phyloP scores from a whole-genome alignment of 257 asterid species.

The Capsicum pubescens region DNA sequence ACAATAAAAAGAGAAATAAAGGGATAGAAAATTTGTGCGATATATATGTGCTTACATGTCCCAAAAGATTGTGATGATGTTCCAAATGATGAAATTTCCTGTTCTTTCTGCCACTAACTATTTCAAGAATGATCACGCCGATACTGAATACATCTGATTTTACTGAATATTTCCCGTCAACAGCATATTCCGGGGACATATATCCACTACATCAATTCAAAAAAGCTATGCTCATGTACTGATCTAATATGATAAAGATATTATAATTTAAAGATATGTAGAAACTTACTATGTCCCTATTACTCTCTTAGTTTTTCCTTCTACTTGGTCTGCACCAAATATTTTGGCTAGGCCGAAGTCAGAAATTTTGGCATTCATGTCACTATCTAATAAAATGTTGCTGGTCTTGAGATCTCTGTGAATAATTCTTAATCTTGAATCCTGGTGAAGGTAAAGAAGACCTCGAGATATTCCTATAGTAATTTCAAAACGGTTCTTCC shows the following conservation, averaged over 20 bases:
- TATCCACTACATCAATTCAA: conserved; percentile 31
- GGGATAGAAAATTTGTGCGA: not conserved
- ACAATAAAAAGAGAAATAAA: not conserved
- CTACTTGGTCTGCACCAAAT: conserved; percentile 31
- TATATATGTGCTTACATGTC: conserved; percentile 33
- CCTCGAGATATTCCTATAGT: conserved; percentile 35
- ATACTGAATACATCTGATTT: conserved; percentile 33
- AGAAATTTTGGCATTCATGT: conserved; percentile 34
- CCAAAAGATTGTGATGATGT: conserved; percentile 39
- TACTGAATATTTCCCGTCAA: conserved; percentile 29
- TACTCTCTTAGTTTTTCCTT: conserved; percentile 28
- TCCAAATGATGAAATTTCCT: conserved; percentile 32
- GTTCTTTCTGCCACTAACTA: conserved; percentile 33
- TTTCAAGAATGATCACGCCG: conserved; percentile 27
- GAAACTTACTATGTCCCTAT: conserved; percentile 38
- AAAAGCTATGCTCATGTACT: not conserved
- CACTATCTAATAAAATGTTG: conserved; percentile 34
- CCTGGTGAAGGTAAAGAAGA: conserved; percentile 40
- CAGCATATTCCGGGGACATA: conserved; percentile 30
- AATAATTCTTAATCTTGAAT: conserved; percentile 36
- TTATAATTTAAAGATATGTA: not conserved
- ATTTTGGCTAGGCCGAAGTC: conserved; percentile 34
- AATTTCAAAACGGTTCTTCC: conserved; percentile 33
- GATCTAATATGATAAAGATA: not conserved
- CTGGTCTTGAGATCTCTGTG: conserved; percentile 37